Conservation (phyloP, 441 rosid genomes). For the Dalechampia spathulata region DNA sequence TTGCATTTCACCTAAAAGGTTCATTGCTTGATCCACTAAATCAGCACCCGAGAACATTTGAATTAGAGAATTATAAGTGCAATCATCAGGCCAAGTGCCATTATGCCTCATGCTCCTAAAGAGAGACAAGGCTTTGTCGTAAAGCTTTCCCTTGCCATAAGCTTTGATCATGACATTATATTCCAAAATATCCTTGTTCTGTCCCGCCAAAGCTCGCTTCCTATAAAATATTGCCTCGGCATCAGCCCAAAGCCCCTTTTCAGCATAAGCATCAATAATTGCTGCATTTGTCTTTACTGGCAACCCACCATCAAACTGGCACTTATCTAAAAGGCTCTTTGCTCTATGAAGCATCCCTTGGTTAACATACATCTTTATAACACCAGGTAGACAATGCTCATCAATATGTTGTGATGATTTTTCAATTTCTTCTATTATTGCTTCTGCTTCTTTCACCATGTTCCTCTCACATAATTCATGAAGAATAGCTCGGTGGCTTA, state of each 20-base stretch:
- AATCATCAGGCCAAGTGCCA: slow-evolving; percentile 85
- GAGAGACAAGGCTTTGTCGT: slow-evolving; percentile 72
- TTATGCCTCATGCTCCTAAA: slow-evolving; percentile 73
- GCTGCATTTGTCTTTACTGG: slow-evolving; percentile 63
- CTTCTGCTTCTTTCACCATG: slow-evolving; percentile 61
- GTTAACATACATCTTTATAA: slow-evolving; percentile 57
- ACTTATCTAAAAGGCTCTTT: slow-evolving; percentile 38
- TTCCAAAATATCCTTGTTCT: slow-evolving; percentile 54
- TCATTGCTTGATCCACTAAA: slow-evolving; percentile 60
- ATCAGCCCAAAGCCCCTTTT: slow-evolving; percentile 74
- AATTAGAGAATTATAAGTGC: slow-evolving; percentile 72
- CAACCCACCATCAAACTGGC: slow-evolving; percentile 33
- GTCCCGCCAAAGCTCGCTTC: slow-evolving; percentile 36
- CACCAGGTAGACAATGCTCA: slow-evolving; percentile 66
- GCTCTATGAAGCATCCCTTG: slow-evolving; percentile 46
- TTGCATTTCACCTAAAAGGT: slow-evolving; percentile 61
- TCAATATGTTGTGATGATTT: slow-evolving; percentile 41
- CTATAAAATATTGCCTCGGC: slow-evolving; percentile 61
- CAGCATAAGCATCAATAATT: slow-evolving; percentile 67
- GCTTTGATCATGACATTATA: slow-evolving; percentile 90
- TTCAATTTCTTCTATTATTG: slow-evolving; percentile 53
- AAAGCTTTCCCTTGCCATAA: slow-evolving; percentile 70
- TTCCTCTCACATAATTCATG: slow-evolving; percentile 58
- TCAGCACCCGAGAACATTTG: slow-evolving; percentile 82
- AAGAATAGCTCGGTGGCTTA: slow-evolving; percentile 67